A percentile compares a stretch with the other conserved stretches of the same genome.
Evolutionary conservation across 2,329 filamentous ascomycete species (phyloP).

Genomic region (Coniella vitis): DNA sequence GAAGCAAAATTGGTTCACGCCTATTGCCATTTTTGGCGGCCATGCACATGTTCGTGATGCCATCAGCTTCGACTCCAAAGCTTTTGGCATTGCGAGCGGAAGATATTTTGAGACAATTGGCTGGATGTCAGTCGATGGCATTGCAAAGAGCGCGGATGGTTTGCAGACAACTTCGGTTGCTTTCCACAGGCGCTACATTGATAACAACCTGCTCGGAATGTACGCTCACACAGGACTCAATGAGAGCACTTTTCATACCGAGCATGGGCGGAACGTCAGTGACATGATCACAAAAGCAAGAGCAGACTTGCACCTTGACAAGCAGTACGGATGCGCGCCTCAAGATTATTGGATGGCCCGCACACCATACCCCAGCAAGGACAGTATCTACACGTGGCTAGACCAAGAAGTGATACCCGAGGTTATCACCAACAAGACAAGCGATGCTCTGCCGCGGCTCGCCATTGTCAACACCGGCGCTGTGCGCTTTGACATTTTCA

Average conservation of each 20-base stretch:
- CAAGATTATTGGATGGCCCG: constrained; percentile 75
- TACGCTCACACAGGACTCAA: constrained; percentile 74
- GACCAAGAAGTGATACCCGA: constrained; percentile 67
- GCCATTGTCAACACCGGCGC: constrained; percentile 84
- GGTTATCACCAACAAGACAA: constrained; percentile 49
- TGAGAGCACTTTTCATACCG: constrained; percentile 65
- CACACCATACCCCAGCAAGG: constrained; percentile 61
- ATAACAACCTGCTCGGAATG: constrained; percentile 84
- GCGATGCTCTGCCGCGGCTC: constrained; percentile 57
- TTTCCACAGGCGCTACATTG: constrained; percentile 80
- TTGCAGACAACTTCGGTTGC: constrained; percentile 34
- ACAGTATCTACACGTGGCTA: constrained; percentile 79
- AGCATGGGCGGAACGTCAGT: constrained; percentile 66
- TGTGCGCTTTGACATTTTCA: constrained; percentile 92
- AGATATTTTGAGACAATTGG: constrained; percentile 94
- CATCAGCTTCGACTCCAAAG: constrained; percentile 67
- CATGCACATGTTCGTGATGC: constrained; percentile 87
- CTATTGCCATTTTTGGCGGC: constrained; percentile 87
- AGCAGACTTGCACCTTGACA: constrained; percentile 63
- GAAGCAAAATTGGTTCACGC: constrained; percentile 67
- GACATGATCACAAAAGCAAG: constrained; percentile 63
- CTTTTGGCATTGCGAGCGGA: constrained; percentile 77
- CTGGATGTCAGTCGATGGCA: constrained; percentile 78
- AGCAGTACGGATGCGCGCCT: constrained; percentile 76
- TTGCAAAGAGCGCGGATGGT: constrained; percentile 31